Evolutionary conservation across 169 alveolate species (phyloP), one percentile per base, ranked within the genome.

Genomic region (Ichthyophthirius multifiliis): DNA sequence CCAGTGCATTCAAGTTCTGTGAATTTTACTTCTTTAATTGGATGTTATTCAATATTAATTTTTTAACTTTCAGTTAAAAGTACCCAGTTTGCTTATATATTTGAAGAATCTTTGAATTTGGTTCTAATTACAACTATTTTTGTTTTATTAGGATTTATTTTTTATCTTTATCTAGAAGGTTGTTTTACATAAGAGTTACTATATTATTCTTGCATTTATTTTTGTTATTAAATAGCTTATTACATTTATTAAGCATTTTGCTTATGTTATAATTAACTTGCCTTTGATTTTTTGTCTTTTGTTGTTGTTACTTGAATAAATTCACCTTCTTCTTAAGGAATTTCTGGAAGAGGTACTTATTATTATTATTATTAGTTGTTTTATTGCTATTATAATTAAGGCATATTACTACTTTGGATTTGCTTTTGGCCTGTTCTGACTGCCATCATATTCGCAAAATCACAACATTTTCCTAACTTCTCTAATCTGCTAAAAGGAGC

Each of bases 401-500:
- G n/a, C n/a, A n/a, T 27, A 27, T 39, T 55, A 27, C 12, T 55
- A 55, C 23, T 39, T 23, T 55, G 18, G 39, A 39, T 23, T 55
- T 20, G 12, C 34, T 55, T 55, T 55, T 4, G 13, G 13, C 71
- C 71, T 27, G 71, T 55, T 55, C 71, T 55, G 71, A 39, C 31
- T 27, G 71, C 71, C 71, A 55, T 55, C 23, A 55, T 55, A 27
- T 55, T 55, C 31, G 23, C 23, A 10, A 55, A 55, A 55, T 55
- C 71, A 27, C 71, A 55, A 23, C 71, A 55, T 27, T 34, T 39
- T 10, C 71, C 71, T 10, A 55, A 39, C 39, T 55, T 55, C 31
- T 55, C 71, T 55, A 55, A 55, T 55, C 71, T 55, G 39, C 39
- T 55, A 55, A 55, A 55, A 23, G 71, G 71, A 23, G 71, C 18